Evolutionary conservation across 2,329 filamentous ascomycete genomes (phyloP), one percentile per base, ranked within the genome.

Genomic region (Aspergillus eucalypticola): DNA sequence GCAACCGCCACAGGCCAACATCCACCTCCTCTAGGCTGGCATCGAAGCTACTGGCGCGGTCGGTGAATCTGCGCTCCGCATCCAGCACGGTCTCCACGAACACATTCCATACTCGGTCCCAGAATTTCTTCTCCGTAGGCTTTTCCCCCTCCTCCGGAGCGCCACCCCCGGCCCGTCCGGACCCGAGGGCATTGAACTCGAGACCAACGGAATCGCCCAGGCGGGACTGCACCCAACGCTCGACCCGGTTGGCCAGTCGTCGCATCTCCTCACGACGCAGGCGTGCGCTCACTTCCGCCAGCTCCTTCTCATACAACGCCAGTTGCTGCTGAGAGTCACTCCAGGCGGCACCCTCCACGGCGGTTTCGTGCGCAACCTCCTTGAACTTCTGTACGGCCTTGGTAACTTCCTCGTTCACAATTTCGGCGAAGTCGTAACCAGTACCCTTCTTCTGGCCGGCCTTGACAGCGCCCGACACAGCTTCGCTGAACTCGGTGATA

Each of bases 231-330:
- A 99, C 93, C 91, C 93, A 97, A 68, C 94, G 87, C 79, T 99
- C 95, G 23, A 97, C 90, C 19, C 95, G 86, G 32, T 89, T 95
- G 2, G 95, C 93, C 64, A 99, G 81, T 21, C 95, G 88, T 63
- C 94, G 88, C 92, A 99, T 96, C 78, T 99, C 95, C 66, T 99
- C 95, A 72, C 95, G 93, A 68, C 95, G 87, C 67, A 99, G 80
- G 63, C 90, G 88, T 42, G 86, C 84, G 66, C 92, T 96, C 56
- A 96, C 92, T 66, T 95, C 90, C 63, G 96, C 91, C 13, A 99
- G 83, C 60, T 99, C 95, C 74, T 96, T 94, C 73, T 91, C 90
- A 69, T 94, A 96, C 25, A 96, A 81, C 23, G 84, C 80, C 60
- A 90, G 83, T 75, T 96, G 91, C 51, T 92, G 84, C 72, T 89